These are phyloP conservation scores for Beauveria sp. DNA, from an alignment of 2,329 filamentous ascomycete species.

Conservation along the genomic window DNA sequence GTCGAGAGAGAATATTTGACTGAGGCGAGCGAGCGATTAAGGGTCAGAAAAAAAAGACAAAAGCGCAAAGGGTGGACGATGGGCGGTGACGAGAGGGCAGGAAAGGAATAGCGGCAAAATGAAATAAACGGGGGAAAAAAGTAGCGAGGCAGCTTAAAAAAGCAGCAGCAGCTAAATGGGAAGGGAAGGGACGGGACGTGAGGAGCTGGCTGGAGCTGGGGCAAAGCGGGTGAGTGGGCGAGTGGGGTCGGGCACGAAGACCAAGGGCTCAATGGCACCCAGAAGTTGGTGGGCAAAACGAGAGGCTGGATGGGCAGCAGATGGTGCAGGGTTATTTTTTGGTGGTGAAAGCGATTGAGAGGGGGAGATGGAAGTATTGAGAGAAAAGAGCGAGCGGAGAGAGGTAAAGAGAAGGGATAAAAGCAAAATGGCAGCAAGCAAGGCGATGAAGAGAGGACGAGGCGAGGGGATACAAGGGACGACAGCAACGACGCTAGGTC, in stretches of 20 bases:
- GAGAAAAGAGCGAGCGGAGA: neutral
- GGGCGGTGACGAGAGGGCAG: slow-evolving; percentile 10
- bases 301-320: neutral
- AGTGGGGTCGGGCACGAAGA: slow-evolving; percentile 11
- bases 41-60: slow-evolving; percentile 5
- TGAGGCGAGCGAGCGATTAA: neutral
- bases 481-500: slow-evolving; percentile 1
- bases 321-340: neutral
- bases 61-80: slow-evolving; percentile 9
- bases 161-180: neutral
- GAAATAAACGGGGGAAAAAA: neutral
- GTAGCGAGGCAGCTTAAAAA: neutral
- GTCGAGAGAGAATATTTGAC: neutral
- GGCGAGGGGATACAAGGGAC: neutral
- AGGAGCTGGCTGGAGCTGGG: slow-evolving; percentile 1
- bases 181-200: slow-evolving; percentile 9
- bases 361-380: neutral
- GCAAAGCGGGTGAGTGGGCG: slow-evolving; percentile 6
- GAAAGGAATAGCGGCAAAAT: slow-evolving; percentile 10
- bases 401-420: neutral
- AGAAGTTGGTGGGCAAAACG: neutral
- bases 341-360: neutral
- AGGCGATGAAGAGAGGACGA: neutral
- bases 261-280: neutral
- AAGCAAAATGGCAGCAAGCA: neutral